These are phyloP conservation scores for Diaporthe sp. DNA, from an alignment of 2,329 filamentous ascomycete genomes.

Conservation along the genomic window DNA sequence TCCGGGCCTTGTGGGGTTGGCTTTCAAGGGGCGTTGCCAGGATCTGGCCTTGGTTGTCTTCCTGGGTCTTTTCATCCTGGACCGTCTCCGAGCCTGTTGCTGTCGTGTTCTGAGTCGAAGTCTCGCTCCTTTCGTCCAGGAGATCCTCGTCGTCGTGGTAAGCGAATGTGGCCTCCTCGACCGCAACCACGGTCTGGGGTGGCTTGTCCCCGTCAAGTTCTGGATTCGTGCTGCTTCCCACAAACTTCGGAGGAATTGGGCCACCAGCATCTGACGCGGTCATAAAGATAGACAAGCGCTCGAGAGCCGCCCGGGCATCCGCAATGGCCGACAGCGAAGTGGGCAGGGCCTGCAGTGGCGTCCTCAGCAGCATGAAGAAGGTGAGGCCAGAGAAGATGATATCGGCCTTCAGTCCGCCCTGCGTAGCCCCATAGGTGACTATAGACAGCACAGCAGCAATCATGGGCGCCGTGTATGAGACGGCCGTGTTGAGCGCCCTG, in stretches of 20 bases:
- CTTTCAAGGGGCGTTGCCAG: not conserved
- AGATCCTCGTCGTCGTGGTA: constrained; percentile 43
- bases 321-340: constrained; percentile 46
- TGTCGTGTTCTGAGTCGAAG: constrained; percentile 21
- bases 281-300: constrained; percentile 45
- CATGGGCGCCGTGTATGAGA: constrained; percentile 46
- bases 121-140: constrained; percentile 26
- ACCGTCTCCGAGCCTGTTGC: constrained; percentile 23
- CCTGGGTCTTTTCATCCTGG: not conserved
- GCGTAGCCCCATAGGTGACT: constrained; percentile 42
- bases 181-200: constrained; percentile 34
- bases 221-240: not conserved
- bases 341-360: constrained; percentile 44
- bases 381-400: constrained; percentile 45
- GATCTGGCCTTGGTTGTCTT: not conserved
- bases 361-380: constrained; percentile 46
- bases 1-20: constrained; percentile 17
- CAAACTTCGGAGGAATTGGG: constrained; percentile 2
- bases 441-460: constrained; percentile 47
- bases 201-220: constrained; percentile 12
- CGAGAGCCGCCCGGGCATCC: constrained; percentile 45
- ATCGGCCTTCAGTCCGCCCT: constrained; percentile 39
- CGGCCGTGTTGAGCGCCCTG: constrained; percentile 46
- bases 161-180: constrained; percentile 42
- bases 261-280: constrained; percentile 37